Conservation (phyloP, 306 rosid species). For the Cucumis cinereus region DNA sequence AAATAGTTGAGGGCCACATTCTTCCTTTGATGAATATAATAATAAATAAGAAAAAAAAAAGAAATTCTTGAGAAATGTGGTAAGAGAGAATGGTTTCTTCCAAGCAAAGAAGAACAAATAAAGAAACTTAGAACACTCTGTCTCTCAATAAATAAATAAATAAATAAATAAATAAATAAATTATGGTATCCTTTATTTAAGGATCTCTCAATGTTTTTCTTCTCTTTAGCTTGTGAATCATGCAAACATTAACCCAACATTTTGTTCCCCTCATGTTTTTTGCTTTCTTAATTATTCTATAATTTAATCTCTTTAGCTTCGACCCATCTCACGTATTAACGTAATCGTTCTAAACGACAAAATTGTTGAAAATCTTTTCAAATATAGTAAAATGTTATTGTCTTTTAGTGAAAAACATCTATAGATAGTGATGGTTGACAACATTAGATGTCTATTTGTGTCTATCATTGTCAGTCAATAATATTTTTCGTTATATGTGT, state of each 20-base stretch:
- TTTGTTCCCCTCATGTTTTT: neutral
- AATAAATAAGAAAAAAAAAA: neutral
- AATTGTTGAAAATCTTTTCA: too few relatives aligned
- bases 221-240: neutral
- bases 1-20: neutral
- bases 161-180: too few relatives aligned
- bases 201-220: neutral
- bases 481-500: too few relatives aligned
- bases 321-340: neutral
- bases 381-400: too few relatives aligned
- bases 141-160: neutral
- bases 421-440: too few relatives aligned
- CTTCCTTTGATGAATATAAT: neutral
- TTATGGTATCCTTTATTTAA: slow-evolving; percentile 10
- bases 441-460: too few relatives aligned
- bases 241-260: slow-evolving; percentile 3
- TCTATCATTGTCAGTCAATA: too few relatives aligned
- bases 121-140: neutral
- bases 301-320: neutral
- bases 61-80: neutral
- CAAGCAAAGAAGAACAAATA: neutral
- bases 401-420: too few relatives aligned
- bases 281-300: neutral
- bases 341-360: too few relatives aligned
- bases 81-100: neutral